These are phyloP conservation scores for Grosmannia huntii DNA, from an alignment of 2,329 filamentous ascomycete species.

Conservation along the genomic window DNA sequence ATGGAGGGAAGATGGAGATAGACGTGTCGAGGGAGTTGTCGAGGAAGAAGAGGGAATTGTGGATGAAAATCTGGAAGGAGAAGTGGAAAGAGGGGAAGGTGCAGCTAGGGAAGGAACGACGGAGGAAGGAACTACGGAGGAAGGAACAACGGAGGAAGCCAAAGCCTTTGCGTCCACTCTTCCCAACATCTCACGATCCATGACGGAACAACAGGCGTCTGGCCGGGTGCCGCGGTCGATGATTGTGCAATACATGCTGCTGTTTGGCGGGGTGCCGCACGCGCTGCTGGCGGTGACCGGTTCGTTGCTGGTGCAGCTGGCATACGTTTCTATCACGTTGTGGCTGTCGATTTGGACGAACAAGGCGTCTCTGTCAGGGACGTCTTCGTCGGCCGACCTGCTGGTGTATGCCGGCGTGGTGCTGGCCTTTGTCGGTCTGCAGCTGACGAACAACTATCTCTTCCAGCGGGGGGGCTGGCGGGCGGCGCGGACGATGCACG, in stretches of 20 bases:
- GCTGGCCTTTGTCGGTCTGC: conserved; percentile 1
- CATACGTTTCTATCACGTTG: conserved; percentile 13
- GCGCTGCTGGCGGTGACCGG: conserved; percentile 9
- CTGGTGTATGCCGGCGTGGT: conserved; percentile 3
- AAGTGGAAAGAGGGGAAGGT: too few species aligned
- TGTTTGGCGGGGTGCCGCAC: conserved; percentile 11
- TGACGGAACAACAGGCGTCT: neutral
- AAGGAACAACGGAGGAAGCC: too few species aligned
- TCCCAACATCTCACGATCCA: neutral
- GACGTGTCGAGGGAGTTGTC: neutral
- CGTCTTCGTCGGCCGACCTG: neutral
- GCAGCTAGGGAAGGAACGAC: neutral
- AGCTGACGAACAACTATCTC: conserved; percentile 11
- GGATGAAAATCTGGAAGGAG: neutral
- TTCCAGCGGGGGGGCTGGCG: conserved; percentile 51
- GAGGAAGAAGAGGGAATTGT: neutral
- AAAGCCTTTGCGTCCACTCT: neutral
- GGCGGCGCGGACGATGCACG: conserved; percentile 59
- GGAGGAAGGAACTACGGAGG: neutral
- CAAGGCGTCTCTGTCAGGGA: neutral
- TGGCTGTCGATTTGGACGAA: conserved; percentile 14
- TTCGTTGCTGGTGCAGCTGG: conserved; percentile 13
- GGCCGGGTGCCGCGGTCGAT: neutral
- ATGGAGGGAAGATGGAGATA: neutral
- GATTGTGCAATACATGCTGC: conserved; percentile 12